Conservation (phyloP, 768 basidiomycete genomes). For the Russula compacta region DNA sequence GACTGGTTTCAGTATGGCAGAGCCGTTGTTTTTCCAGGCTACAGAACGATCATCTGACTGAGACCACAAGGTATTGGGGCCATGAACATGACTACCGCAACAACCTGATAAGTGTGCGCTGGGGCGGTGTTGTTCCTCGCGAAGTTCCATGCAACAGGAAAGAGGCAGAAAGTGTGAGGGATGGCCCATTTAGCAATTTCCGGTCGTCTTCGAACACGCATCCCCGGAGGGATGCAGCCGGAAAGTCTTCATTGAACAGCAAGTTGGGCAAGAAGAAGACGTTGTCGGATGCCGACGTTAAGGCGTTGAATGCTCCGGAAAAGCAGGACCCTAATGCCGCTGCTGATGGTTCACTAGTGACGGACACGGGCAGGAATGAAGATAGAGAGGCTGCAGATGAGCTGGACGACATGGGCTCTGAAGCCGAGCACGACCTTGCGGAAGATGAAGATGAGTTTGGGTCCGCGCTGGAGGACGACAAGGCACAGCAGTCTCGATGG, state of each 20-base stretch:
- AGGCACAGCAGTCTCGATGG: slow-evolving; percentile 6
- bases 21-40: background rate
- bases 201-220: background rate
- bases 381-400: background rate
- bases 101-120: slow-evolving; percentile 31
- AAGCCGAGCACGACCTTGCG: background rate
- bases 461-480: background rate
- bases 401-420: background rate
- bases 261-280: background rate
- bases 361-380: background rate
- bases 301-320: background rate
- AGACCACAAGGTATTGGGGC: slow-evolving; percentile 37
- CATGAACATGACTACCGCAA: slow-evolving; percentile 29
- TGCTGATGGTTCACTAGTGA: background rate
- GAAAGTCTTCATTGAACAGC: background rate
- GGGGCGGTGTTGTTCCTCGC: slow-evolving; percentile 32
- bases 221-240: background rate
- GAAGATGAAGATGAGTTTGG: slow-evolving; percentile 1
- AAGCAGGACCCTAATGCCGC: background rate
- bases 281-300: background rate
- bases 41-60: background rate
- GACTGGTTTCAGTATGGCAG: slow-evolving; percentile 2
- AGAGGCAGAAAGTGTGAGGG: slow-evolving; percentile 1
- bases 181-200: slow-evolving; percentile 14
- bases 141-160: background rate